phyloP scores from a whole-genome alignment of 805 yeast genomes.

The Teunomyces panamensis region DNA sequence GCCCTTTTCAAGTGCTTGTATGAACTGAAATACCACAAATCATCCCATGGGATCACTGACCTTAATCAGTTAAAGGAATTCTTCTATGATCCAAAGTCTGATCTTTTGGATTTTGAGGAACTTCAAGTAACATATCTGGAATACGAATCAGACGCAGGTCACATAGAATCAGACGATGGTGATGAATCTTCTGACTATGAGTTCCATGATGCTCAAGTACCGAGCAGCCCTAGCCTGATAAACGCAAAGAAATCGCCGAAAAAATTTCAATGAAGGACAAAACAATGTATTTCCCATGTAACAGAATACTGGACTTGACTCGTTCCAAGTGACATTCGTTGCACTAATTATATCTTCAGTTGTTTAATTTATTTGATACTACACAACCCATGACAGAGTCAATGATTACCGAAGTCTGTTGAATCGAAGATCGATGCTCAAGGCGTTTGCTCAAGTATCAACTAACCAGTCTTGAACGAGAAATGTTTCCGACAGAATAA shows the following conservation, averaged over 20 bases:
- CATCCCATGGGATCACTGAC: slow-evolving; percentile 16
- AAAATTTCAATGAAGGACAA: not conserved
- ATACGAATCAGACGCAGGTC: slow-evolving; percentile 9
- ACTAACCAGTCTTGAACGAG: no score
- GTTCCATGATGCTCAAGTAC: slow-evolving; percentile 6
- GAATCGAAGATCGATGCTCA: no score
- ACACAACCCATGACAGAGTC: no score
- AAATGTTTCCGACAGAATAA: not conserved
- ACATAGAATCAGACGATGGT: slow-evolving; percentile 25
- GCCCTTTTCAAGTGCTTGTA: slow-evolving; percentile 67
- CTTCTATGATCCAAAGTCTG: slow-evolving; percentile 15
- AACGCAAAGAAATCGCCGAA: not conserved
- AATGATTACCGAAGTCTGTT: no score
- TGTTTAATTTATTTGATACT: no score
- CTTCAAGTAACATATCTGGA: slow-evolving; percentile 13
- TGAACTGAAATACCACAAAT: slow-evolving; percentile 65
- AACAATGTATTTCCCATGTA: no score
- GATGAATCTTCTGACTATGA: slow-evolving; percentile 39
- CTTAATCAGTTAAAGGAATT: slow-evolving; percentile 56
- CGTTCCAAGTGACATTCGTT: no score
- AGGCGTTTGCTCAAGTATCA: no score
- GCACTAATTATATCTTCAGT: no score
- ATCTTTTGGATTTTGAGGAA: slow-evolving; percentile 20
- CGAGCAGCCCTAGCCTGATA: not conserved
- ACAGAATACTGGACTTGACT: no score